Evolutionary conservation across 768 basidiomycete species (phyloP), one percentile per base, ranked within the genome.

Genomic region (Tubosaeta brunneosetosa): DNA sequence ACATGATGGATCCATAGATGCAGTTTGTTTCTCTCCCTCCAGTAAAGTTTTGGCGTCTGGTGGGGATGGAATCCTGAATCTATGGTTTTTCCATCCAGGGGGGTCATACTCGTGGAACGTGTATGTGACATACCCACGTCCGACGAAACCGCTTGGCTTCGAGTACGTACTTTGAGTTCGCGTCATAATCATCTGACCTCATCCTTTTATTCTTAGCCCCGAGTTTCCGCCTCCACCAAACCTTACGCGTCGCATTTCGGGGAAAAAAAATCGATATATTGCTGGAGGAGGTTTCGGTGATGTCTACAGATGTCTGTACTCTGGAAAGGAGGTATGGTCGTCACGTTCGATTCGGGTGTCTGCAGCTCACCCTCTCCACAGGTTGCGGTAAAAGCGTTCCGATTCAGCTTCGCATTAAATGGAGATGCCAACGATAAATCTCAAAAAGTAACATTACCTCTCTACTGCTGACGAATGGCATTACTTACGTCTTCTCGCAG

Each of bases 311-410:
- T 58, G 61, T 17, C 29, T 34, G 45, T 56, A 40, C 17, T 17
- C 9, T 8, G 6, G 22, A 13, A 34, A 56, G 33, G 37, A 56
- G 56, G 55, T 56, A 47, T 7, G 29, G 1, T 12, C 11, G 4
- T 40, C 2, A 34, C 0, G 1, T 16, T 13, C 41, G 6, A 3
- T 29, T 1, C 17, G 16, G 16, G 2, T 26, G 1, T 14, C 1
- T 34, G 6, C 2, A 17, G 10, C 11, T 41, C 2, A 48, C 37
- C 10, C n/a, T 2, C 17, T n/a, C 6, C 3, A 13, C 26, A 65
- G 63, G 58, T 63, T n/a, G 61, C 63, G 12, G 61, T 65, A 1
- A 65, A 63, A 43, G 58, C 58, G 0, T 33, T 65, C 16, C 52
- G 58, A 26, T 63, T 56, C 41, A 49, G 16, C 0, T n/a, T 51